Conservation (phyloP, 2,329 filamentous ascomycete genomes). For the Cytospora schulzeri region DNA sequence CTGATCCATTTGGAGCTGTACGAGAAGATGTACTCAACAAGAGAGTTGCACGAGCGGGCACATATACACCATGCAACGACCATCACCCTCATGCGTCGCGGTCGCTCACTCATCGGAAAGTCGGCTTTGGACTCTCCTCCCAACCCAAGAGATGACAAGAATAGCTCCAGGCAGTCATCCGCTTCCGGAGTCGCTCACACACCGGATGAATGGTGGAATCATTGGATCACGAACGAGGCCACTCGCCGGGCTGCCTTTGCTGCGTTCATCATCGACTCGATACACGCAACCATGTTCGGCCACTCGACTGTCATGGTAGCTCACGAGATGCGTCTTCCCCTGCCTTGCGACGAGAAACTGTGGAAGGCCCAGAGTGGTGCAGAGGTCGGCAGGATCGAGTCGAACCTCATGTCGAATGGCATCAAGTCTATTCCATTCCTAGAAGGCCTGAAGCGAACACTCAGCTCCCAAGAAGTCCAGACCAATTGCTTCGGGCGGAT, state of each 20-base stretch:
- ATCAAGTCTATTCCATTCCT: conserved; percentile 86
- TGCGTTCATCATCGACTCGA: conserved; percentile 92
- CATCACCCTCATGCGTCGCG: conserved; percentile 90
- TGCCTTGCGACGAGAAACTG: conserved; percentile 89
- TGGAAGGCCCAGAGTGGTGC: conserved; percentile 89
- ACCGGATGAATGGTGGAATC: conserved; percentile 89
- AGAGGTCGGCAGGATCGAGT: conserved; percentile 83
- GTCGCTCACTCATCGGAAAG: conserved; percentile 85
- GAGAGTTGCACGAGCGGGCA: conserved; percentile 87
- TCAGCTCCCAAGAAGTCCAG: conserved; percentile 81
- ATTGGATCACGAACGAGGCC: conserved; percentile 93
- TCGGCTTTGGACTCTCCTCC: conserved; percentile 84
- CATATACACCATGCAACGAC: conserved; percentile 97
- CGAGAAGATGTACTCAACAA: conserved; percentile 96
- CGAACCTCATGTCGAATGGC: conserved; percentile 76
- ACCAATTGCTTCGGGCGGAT: conserved; percentile 94
- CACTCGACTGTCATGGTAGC: conserved; percentile 97
- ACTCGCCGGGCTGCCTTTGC: conserved; percentile 89
- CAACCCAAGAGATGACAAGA: conserved; percentile 64
- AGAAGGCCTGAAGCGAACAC: conserved; percentile 84
- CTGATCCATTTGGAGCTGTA: conserved; percentile 87
- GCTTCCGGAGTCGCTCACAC: conserved; percentile 66
- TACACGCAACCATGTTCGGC: conserved; percentile 96
- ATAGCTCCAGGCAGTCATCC: conserved; percentile 62
- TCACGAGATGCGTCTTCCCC: conserved; percentile 86